phyloP scores from a whole-genome alignment of 2,329 filamentous ascomycete genomes.

The Ophiosphaerella korrae region DNA sequence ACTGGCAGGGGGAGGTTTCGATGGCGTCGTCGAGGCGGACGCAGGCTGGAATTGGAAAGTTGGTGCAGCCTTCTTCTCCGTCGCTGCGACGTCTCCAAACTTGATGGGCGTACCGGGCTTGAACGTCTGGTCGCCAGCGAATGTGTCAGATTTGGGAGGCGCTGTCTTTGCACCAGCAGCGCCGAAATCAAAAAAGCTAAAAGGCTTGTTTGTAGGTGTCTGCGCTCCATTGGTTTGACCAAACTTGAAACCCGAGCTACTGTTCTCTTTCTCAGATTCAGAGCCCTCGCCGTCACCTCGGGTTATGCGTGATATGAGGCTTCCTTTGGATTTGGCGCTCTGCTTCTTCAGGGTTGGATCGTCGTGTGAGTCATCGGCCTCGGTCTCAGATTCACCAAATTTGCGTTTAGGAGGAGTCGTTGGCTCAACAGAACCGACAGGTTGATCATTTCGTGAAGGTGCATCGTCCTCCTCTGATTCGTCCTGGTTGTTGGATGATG shows the following conservation, averaged over 20 bases:
- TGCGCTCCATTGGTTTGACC: slow-evolving; percentile 30
- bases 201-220: slow-evolving; percentile 34
- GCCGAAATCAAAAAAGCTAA: slow-evolving; percentile 36
- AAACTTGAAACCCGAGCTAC: slow-evolving; percentile 15
- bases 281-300: slow-evolving; percentile 21
- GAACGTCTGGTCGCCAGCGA: slow-evolving; percentile 45
- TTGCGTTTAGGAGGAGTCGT: slow-evolving; percentile 31
- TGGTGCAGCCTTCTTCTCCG: slow-evolving; percentile 29
- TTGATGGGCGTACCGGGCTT: slow-evolving; percentile 45
- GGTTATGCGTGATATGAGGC: slow-evolving; percentile 38
- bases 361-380: slow-evolving; percentile 30
- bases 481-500: slow-evolving; percentile 38
- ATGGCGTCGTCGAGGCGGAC: slow-evolving; percentile 34
- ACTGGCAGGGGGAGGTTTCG: slow-evolving; percentile 27
- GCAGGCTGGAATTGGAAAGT: slow-evolving; percentile 35
- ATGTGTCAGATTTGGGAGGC: slow-evolving; percentile 33
- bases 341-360: slow-evolving; percentile 28
- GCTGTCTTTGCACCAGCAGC: slow-evolving; percentile 34
- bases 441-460: slow-evolving; percentile 1
- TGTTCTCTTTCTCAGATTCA: slow-evolving; percentile 32
- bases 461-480: slow-evolving; percentile 31
- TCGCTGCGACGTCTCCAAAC: slow-evolving; percentile 31
- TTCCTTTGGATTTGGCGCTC: slow-evolving; percentile 17
- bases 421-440: slow-evolving; percentile 17
- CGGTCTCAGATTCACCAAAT: slow-evolving; percentile 28